Percentiles rank a stretch among this genome's conserved stretches.
phyloP scores from a whole-genome alignment of 495 filamentous ascomycete species.

The Geoglossum glabrum region DNA sequence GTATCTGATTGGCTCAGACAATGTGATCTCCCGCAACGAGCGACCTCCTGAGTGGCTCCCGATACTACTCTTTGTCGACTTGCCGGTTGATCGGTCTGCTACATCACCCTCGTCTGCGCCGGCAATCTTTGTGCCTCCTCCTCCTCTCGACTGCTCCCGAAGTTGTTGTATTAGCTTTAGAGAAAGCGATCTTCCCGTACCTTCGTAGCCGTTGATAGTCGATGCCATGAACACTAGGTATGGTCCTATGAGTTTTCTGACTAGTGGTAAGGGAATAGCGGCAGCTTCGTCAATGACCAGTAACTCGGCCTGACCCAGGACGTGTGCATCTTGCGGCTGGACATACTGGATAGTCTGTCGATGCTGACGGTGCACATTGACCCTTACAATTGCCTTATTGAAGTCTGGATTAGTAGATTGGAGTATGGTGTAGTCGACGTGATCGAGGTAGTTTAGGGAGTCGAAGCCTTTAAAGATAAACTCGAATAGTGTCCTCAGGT shows the following conservation, averaged over 20 bases:
- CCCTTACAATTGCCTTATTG: constrained; percentile 94
- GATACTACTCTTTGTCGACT: constrained; percentile 37
- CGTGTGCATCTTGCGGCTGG: constrained; percentile 84
- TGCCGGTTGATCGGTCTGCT: constrained; percentile 53
- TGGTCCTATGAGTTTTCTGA: constrained; percentile 88
- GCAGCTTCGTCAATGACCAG: constrained; percentile 96
- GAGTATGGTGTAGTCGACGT: constrained; percentile 92
- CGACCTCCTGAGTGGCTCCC: constrained; percentile 43
- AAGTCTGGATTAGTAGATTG: constrained; percentile 97
- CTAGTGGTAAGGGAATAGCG: constrained; percentile 82
- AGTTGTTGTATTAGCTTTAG: constrained; percentile 95
- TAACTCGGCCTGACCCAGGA: constrained; percentile 86
- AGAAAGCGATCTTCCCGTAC: constrained; percentile 85
- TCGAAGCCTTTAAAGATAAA: constrained; percentile 99
- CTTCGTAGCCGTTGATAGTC: constrained; percentile 97
- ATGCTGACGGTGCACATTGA: constrained; percentile 89
- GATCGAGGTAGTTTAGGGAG: constrained; percentile 76
- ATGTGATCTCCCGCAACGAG: constrained; percentile 77
- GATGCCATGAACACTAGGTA: constrained; percentile 99
- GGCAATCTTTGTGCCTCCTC: constrained; percentile 25
- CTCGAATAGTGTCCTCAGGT: constrained; percentile 94
- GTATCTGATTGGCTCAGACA: constrained; percentile 88
- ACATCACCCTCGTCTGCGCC: constrained; percentile 37
- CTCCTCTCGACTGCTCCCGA: constrained; percentile 66
- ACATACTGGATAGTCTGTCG: constrained; percentile 98